Percentiles rank a stretch among this genome's conserved stretches.
Evolutionary conservation across 2,329 filamentous ascomycete genomes (phyloP).

Genomic region (Microdochium paspali): DNA sequence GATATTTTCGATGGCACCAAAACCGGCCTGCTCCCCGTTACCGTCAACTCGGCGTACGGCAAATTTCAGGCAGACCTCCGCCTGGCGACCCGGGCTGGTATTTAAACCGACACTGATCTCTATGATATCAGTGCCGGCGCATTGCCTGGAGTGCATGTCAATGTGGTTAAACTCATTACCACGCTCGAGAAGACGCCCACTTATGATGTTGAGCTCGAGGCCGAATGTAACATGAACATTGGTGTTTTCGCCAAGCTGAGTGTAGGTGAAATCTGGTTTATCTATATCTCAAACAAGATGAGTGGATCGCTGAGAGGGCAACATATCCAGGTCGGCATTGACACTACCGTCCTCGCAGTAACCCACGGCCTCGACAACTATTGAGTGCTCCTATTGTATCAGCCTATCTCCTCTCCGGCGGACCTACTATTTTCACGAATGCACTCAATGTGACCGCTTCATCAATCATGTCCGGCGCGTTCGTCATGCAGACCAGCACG

Average conservation of each 20-base stretch:
- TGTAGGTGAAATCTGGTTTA: background rate
- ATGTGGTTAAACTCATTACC: slow-evolving; percentile 38
- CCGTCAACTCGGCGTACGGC: slow-evolving; percentile 20
- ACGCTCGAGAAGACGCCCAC: slow-evolving; percentile 16
- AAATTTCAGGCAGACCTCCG: slow-evolving; percentile 35
- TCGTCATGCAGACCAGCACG: too few species aligned
- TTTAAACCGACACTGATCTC: slow-evolving; percentile 16
- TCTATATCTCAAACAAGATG: too few species aligned
- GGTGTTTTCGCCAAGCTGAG: slow-evolving; percentile 9
- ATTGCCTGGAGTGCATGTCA: slow-evolving; percentile 30
- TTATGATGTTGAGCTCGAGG: slow-evolving; percentile 16
- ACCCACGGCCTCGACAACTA: slow-evolving; percentile 24
- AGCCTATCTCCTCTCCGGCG: slow-evolving; percentile 11
- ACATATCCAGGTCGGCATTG: slow-evolving; percentile 13
- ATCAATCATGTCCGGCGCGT: too few species aligned
- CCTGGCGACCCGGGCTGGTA: slow-evolving; percentile 30
- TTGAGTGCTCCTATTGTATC: slow-evolving; percentile 18
- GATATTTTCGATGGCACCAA: slow-evolving; percentile 17
- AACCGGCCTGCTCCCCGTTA: slow-evolving; percentile 30
- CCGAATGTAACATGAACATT: slow-evolving; percentile 20
- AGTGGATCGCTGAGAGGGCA: background rate
- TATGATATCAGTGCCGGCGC: slow-evolving; percentile 22
- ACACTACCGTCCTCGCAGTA: slow-evolving; percentile 21
- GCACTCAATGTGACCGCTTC: too few species aligned
- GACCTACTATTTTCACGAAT: background rate